phyloP scores from a whole-genome alignment of 768 basidiomycete species.

The Trametes punicea region DNA sequence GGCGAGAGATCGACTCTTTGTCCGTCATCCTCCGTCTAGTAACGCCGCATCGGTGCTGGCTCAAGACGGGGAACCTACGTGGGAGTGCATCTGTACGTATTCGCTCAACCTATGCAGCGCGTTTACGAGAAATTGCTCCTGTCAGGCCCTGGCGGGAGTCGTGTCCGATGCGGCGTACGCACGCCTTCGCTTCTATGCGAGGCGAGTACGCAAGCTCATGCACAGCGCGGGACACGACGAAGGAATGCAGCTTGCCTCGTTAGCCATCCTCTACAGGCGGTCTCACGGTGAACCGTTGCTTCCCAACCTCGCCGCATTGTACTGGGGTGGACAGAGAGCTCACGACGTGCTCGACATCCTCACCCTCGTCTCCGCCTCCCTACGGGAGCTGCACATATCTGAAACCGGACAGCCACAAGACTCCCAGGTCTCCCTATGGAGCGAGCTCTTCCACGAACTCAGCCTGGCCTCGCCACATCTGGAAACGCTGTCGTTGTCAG shows the following conservation, averaged over 20 bases:
- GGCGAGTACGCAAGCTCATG: neutral
- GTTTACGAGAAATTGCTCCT: no score
- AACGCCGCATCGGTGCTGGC: neutral
- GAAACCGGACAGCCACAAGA: neutral
- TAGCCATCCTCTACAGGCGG: neutral
- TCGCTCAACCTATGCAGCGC: no score
- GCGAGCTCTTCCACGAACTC: neutral
- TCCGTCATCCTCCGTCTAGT: neutral
- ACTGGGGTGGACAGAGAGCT: neutral
- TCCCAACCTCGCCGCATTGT: neutral
- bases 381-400: neutral
- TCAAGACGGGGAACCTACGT: neutral
- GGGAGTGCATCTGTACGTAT: neutral
- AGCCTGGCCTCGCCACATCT: neutral
- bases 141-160: neutral
- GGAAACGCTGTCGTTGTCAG: constrained; percentile 1
- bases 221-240: neutral
- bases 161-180: neutral
- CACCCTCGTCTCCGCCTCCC: neutral
- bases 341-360: neutral
- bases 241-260: neutral
- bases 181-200: neutral
- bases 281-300: neutral
- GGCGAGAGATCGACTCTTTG: constrained; percentile 5
- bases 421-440: neutral